These are phyloP conservation scores for Sugiyamaella japonica DNA, from an alignment of 1,139 yeast genomes.

Conservation along the genomic window DNA sequence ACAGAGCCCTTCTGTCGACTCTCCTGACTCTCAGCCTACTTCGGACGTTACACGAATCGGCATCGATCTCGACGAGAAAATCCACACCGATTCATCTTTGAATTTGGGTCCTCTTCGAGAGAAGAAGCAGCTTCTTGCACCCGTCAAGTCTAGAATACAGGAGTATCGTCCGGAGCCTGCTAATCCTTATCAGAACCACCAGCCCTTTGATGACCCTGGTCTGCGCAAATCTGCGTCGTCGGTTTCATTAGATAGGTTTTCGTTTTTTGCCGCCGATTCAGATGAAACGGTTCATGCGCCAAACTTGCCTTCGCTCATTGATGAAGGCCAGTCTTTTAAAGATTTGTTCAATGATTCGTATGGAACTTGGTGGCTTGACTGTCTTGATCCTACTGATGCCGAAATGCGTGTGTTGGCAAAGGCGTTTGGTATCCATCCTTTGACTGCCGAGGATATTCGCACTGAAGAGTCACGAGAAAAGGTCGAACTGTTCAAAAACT, in stretches of 20 bases:
- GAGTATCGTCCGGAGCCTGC: conserved; percentile 11
- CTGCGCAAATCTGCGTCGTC: conserved; percentile 18
- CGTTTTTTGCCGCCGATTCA: conserved; percentile 75
- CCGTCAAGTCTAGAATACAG: conserved; percentile 2
- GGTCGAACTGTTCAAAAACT: conserved; percentile 85
- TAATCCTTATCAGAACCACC: conserved; percentile 12
- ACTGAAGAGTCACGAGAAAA: conserved; percentile 93
- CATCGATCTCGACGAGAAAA: conserved; percentile 12
- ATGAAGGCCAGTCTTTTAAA: conserved; percentile 62
- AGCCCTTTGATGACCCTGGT: not conserved
- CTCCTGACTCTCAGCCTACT: conserved; percentile 21
- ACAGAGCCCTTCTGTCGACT: conserved; percentile 1
- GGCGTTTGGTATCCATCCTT: conserved; percentile 91
- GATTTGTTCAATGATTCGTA: conserved; percentile 63
- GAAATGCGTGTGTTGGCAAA: conserved; percentile 91
- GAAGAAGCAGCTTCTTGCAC: not conserved
- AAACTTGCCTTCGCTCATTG: conserved; percentile 72
- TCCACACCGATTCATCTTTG: conserved; percentile 7
- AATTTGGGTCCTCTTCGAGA: conserved; percentile 6
- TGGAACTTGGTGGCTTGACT: conserved; percentile 80
- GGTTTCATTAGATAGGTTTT: conserved; percentile 57
- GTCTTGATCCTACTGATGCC: conserved; percentile 88
- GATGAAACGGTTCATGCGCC: conserved; percentile 91
- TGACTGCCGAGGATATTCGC: conserved; percentile 93
- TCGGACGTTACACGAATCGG: conserved; percentile 20